Evolutionary conservation across 225 moss, liverwort and hornwort species (phyloP), one percentile per base, ranked within the genome.

Genomic region (Physcomitrium patens): DNA sequence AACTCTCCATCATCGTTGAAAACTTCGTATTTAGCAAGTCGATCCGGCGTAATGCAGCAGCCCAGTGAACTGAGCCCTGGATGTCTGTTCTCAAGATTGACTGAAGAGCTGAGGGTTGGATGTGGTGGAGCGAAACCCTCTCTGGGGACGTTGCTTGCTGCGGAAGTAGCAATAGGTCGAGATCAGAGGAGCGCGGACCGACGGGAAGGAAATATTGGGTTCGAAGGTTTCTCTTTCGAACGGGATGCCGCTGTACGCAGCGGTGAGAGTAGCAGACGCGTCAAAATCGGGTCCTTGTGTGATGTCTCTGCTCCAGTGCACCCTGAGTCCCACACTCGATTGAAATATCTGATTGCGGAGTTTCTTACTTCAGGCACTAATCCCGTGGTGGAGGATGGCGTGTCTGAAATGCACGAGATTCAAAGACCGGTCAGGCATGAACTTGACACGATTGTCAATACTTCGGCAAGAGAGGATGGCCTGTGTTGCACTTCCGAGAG

Each of bases 61-160:
- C 44, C 31, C 47, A 70, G 43, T 26, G 53, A 10, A 41, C 69
- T 52, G 18, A 51, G 70, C 26, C 57, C 55, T 43, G 18, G 16
- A 46, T 55, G 26, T 28, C 16, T 20, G 59, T n/a, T 65, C 20
- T 18, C 26, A 10, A 24, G 63, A 73, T n/a, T 64, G 9, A 19
- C 44, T 4, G 20, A 47, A 2, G 45, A 49, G 15, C n/a, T 19
- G 5, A 8, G 53, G 26, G 22, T 14, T 50, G 37, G 27, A 63
- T 49, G 9, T 42, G 64, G 19, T 13, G 49, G 17, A 9, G 28
- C 76, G 6, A 63, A 68, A 47, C 43, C 73, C 11, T 79, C 80
- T 22, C 74, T 80, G 7, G 84, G 74, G 24, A 54, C 74, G 10
- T 77, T 84, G 19, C 63, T 84, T 37, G 77, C 74, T 20, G 80